phyloP scores from a whole-genome alignment of 805 yeast species.

The Candida caryicola region DNA sequence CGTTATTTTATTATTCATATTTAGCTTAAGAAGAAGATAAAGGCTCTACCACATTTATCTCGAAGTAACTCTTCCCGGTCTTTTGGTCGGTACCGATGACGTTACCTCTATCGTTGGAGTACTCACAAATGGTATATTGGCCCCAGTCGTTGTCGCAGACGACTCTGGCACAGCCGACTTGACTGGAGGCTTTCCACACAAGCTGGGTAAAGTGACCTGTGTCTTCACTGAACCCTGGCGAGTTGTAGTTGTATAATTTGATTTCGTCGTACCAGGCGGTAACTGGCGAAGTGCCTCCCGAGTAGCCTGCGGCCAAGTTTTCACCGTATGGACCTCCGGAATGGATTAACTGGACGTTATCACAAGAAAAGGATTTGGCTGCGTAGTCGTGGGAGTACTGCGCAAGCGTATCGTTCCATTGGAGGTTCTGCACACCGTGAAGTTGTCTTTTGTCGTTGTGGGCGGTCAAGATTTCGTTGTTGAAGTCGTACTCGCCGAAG shows the following conservation, averaged over 20 bases:
- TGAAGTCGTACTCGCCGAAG: conserved; percentile 19
- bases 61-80: conserved; percentile 37
- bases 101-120: conserved; percentile 53
- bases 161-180: conserved; percentile 65
- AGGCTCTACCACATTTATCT: conserved; percentile 47
- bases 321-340: conserved; percentile 72
- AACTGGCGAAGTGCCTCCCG: conserved; percentile 55
- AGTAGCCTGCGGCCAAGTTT: conserved; percentile 68
- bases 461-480: conserved; percentile 29
- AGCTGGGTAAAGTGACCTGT: conserved; percentile 82
- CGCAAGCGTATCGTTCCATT: conserved; percentile 35
- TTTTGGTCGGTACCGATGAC: conserved; percentile 31
- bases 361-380: conserved; percentile 48
- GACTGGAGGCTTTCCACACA: conserved; percentile 60
- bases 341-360: conserved; percentile 59
- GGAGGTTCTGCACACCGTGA: conserved; percentile 26
- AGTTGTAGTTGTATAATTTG: conserved; percentile 46
- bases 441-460: conserved; percentile 38
- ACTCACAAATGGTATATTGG: conserved; percentile 70
- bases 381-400: conserved; percentile 46
- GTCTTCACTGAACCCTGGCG: conserved; percentile 48
- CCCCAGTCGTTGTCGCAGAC: conserved; percentile 48
- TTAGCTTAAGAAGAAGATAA: no score
- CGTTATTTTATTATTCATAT: no score
- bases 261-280: conserved; percentile 78